Conservation (phyloP, 495 filamentous ascomycete species). For the Neurospora pannonica region DNA sequence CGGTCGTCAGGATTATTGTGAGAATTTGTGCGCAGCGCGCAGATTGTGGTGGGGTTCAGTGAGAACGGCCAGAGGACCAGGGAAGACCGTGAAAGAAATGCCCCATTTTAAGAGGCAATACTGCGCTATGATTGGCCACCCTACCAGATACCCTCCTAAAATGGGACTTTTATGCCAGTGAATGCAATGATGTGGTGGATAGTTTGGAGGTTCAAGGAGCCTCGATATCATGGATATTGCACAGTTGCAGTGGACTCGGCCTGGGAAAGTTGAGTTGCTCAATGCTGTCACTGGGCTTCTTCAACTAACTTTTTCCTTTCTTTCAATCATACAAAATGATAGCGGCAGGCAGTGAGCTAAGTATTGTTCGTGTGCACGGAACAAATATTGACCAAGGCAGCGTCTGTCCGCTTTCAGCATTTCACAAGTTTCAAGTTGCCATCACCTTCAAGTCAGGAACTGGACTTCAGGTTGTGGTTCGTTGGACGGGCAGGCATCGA, state of each 20-base stretch:
- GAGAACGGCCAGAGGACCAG: conserved; percentile 6
- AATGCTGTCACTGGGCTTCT: neutral
- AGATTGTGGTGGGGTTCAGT: conserved; percentile 25
- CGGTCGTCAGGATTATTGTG: conserved; percentile 19
- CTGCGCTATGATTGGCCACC: neutral
- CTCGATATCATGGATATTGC: neutral
- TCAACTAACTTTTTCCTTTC: neutral
- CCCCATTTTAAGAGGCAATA: conserved; percentile 16
- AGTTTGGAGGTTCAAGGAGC: neutral
- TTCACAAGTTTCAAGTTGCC: neutral
- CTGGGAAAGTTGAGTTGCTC: neutral
- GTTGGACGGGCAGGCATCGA: neutral
- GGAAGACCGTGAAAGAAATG: conserved; percentile 13
- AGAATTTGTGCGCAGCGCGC: conserved; percentile 26
- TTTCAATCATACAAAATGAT: neutral
- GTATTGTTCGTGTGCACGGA: neutral
- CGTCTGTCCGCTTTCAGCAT: neutral
- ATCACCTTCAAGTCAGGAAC: neutral
- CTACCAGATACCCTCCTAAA: neutral
- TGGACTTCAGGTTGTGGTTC: neutral
- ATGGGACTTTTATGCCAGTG: neutral
- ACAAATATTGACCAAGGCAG: neutral
- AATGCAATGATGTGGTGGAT: neutral
- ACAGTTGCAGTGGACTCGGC: neutral
- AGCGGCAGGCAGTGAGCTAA: neutral